Evolutionary conservation across 2,329 filamentous ascomycete genomes (phyloP).

Genomic region (Alternaria brassicae): DNA sequence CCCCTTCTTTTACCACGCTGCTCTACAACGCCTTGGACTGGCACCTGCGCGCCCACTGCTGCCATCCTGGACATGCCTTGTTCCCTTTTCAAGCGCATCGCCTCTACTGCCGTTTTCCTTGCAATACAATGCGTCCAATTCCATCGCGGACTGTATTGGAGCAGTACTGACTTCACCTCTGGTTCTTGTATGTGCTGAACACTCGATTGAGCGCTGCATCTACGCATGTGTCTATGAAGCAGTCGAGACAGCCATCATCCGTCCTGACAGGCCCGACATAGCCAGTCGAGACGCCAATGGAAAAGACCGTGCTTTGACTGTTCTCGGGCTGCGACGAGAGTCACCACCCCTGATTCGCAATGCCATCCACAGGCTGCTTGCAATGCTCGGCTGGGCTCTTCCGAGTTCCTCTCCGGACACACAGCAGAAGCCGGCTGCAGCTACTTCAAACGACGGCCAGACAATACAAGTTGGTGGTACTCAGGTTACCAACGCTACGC

Average conservation of each 20-base stretch:
- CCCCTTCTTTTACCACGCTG: constrained; percentile 43
- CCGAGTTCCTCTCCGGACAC: constrained; percentile 3
- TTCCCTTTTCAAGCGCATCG: constrained; percentile 40
- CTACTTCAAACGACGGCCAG: constrained; percentile 12
- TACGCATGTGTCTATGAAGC: constrained; percentile 39
- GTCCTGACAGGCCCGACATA: constrained; percentile 41
- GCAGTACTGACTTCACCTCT: constrained; percentile 37
- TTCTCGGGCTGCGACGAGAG: constrained; percentile 32
- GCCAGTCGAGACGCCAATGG: constrained; percentile 29
- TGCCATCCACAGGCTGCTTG: constrained; percentile 33
- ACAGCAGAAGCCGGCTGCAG: constrained; percentile 1
- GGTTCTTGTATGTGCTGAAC: constrained; percentile 35
- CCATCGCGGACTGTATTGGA: constrained; percentile 20
- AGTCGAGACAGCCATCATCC: constrained; percentile 38
- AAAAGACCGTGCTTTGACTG: constrained; percentile 30
- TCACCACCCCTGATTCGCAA: constrained; percentile 32
- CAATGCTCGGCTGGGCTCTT: constrained; percentile 37
- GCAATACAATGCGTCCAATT: constrained; percentile 24
- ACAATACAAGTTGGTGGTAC: constrained; percentile 28
- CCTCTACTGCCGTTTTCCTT: constrained; percentile 34
- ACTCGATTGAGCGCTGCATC: constrained; percentile 37
- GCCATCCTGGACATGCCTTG: constrained; percentile 35
- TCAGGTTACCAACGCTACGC: constrained; percentile 32
- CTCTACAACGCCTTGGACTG: constrained; percentile 42
- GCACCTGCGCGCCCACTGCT: constrained; percentile 37